These are phyloP conservation scores for Penstemon newberryi DNA, from an alignment of 257 asterid genomes.

Conservation along the genomic window DNA sequence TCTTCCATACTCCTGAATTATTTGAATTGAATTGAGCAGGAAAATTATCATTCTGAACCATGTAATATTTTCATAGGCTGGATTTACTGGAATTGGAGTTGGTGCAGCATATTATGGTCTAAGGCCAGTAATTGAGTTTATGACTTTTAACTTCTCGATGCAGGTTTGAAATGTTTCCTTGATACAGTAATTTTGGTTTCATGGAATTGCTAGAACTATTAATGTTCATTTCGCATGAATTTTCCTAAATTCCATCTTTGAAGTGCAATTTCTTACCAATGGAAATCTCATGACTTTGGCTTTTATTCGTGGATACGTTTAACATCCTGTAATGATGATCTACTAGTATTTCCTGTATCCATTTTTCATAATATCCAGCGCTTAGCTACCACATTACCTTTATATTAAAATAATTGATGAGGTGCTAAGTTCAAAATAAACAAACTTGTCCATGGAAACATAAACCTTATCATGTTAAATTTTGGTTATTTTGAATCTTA, in stretches of 20 bases:
- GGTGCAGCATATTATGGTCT: constrained; percentile 89
- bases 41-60: constrained; percentile 15
- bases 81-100: constrained; percentile 83
- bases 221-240: constrained; percentile 3
- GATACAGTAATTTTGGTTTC: constrained; percentile 13
- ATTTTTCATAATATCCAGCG: background rate
- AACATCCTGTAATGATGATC: background rate
- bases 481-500: background rate
- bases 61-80: constrained; percentile 51
- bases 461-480: background rate
- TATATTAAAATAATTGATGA: background rate
- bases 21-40: constrained; percentile 4
- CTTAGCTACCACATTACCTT: background rate
- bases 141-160: constrained; percentile 88
- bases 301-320: constrained; percentile 2
- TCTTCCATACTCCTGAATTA: constrained; percentile 5
- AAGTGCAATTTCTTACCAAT: constrained; percentile 10
- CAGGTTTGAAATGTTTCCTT: constrained; percentile 52
- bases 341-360: background rate
- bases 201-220: background rate
- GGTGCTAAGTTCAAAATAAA: background rate
- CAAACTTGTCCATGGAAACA: background rate
- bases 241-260: constrained; percentile 1
- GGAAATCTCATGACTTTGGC: constrained; percentile 5
- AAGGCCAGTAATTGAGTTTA: constrained; percentile 74